Percentiles rank a stretch among this genome's conserved stretches.
Conservation (phyloP, 306 rosid species). For the Medicago ruthenica region DNA sequence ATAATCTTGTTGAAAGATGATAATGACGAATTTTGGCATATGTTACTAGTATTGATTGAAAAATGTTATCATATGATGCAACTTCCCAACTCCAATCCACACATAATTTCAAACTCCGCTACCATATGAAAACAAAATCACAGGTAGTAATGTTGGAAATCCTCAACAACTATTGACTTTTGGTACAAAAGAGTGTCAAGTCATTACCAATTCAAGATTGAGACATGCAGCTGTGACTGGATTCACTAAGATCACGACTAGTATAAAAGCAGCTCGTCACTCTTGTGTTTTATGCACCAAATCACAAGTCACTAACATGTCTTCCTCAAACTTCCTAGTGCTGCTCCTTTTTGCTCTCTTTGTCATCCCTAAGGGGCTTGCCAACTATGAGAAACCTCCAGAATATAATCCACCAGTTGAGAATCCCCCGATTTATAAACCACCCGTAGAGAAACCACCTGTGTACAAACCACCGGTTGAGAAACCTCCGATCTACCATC, state of each 20-base stretch:
- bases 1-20: too few relatives aligned
- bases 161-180: background rate
- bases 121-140: background rate
- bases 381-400: background rate
- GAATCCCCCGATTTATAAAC: background rate
- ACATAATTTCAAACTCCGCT: background rate
- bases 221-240: background rate
- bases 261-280: background rate
- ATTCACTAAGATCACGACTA: background rate
- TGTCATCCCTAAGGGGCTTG: constrained; percentile 28
- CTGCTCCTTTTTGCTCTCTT: background rate
- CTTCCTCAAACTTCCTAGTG: constrained; percentile 17
- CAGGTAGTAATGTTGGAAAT: background rate
- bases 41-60: background rate
- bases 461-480: too few relatives aligned
- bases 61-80: background rate
- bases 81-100: background rate
- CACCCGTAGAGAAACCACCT: too few relatives aligned
- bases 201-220: background rate
- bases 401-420: background rate
- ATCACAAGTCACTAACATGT: constrained; percentile 12
- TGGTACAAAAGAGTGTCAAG: background rate
- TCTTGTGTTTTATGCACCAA: background rate
- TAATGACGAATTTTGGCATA: too few relatives aligned
- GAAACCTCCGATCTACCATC: too few relatives aligned